Conservation (phyloP, 371 early-diverging fungal species). For the Mucor irregularis region DNA sequence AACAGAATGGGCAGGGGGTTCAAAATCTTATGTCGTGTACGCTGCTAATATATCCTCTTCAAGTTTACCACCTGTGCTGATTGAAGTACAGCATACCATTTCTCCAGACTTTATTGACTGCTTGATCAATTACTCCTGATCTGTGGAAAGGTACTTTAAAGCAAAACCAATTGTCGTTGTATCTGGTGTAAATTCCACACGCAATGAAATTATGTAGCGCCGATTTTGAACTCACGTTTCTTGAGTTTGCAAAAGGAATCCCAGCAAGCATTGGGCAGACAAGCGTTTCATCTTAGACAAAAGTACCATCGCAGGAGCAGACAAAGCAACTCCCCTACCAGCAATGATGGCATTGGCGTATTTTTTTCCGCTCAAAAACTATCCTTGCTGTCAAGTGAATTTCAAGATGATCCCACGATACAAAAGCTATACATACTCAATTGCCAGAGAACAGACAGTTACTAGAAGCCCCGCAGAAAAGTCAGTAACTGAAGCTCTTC, state of each 20-base stretch:
- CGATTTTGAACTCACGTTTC: slow-evolving; percentile 9
- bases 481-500: slow-evolving; percentile 14
- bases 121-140: slow-evolving; percentile 7
- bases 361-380: slow-evolving; percentile 18
- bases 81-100: slow-evolving; percentile 21
- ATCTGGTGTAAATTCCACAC: slow-evolving; percentile 15
- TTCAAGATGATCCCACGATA: slow-evolving; percentile 11
- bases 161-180: slow-evolving; percentile 14
- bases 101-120: slow-evolving; percentile 10
- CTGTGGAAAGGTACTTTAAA: slow-evolving; percentile 14
- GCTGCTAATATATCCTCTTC: slow-evolving; percentile 3
- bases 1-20: slow-evolving; percentile 14
- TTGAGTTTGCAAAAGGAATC: slow-evolving; percentile 5
- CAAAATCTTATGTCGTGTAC: slow-evolving; percentile 15
- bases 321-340: slow-evolving; percentile 14
- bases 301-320: slow-evolving; percentile 14
- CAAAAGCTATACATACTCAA: slow-evolving; percentile 14
- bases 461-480: slow-evolving; percentile 13
- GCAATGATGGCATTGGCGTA: slow-evolving; percentile 14
- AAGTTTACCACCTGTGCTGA: slow-evolving; percentile 10
- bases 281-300: slow-evolving; percentile 17
- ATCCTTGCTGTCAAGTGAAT: slow-evolving; percentile 20
- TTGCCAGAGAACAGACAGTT: slow-evolving; percentile 12
- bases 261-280: slow-evolving; percentile 22
- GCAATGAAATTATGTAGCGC: slow-evolving; percentile 7